Evolutionary conservation across 2,329 filamentous ascomycete species (phyloP).

Genomic region (Fusarium lateritium): DNA sequence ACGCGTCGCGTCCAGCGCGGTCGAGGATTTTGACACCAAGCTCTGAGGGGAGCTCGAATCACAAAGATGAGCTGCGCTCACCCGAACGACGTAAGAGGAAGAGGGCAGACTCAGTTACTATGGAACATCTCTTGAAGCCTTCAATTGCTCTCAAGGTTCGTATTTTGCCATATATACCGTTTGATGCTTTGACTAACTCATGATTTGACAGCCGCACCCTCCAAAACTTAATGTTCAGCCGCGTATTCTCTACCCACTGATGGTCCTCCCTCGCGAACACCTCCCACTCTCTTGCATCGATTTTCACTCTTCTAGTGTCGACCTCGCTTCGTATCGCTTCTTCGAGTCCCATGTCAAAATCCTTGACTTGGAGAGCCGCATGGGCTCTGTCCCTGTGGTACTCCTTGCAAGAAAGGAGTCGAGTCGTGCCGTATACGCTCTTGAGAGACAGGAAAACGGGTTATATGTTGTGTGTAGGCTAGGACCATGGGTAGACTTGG

Average conservation of each 20-base stretch:
- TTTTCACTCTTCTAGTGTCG: slow-evolving; percentile 64
- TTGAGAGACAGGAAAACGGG: slow-evolving; percentile 74
- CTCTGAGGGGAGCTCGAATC: slow-evolving; percentile 58
- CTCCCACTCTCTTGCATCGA: slow-evolving; percentile 75
- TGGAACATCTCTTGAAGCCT: slow-evolving; percentile 67
- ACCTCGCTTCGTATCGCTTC: slow-evolving; percentile 67
- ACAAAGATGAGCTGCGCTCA: slow-evolving; percentile 50
- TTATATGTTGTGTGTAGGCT: slow-evolving; percentile 79
- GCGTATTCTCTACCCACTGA: slow-evolving; percentile 70
- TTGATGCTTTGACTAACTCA: slow-evolving; percentile 14
- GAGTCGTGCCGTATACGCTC: slow-evolving; percentile 68
- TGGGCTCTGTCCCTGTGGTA: slow-evolving; percentile 67
- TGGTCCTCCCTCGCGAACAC: slow-evolving; percentile 73
- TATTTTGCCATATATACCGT: slow-evolving; percentile 4
- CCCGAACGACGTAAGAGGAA: slow-evolving; percentile 55
- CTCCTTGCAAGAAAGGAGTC: slow-evolving; percentile 74
- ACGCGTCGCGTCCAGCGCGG: slow-evolving; percentile 66
- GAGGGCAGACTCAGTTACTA: slow-evolving; percentile 57
- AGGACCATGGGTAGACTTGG: slow-evolving; percentile 75
- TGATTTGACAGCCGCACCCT: slow-evolving; percentile 66
- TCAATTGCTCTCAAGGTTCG: slow-evolving; percentile 68
- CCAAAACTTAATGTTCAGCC: slow-evolving; percentile 67
- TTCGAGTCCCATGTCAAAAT: slow-evolving; percentile 75
- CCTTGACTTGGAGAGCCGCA: slow-evolving; percentile 74
- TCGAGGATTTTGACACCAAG: slow-evolving; percentile 60